Evolutionary conservation across 179 eudicot genomes (phyloP), one percentile per base, ranked within the genome.

Genomic region (Carnegiea gigantea): DNA sequence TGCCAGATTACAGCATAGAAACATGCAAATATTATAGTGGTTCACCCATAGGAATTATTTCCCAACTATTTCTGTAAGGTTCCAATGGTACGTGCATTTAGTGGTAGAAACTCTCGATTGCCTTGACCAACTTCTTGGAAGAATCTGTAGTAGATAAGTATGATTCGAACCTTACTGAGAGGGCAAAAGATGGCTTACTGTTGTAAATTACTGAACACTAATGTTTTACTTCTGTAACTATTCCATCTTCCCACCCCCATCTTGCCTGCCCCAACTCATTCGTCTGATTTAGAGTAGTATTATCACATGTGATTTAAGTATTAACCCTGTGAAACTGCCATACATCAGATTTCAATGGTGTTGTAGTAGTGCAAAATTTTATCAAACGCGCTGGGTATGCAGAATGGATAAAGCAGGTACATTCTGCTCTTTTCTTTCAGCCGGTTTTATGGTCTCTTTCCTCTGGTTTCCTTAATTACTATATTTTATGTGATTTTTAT

Each of bases 341-440:
- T 85, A 76, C 36, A 82, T 85, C 91, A 95, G 99, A 94, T 87
- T 96, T 96, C 86, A 94, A 95, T 59, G 99, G 98, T 70, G 94
- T 83, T 46, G 94, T 90, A 78, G 88, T 94, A 81, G 98, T 96
- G 81, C 97, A 93, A 86, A 96, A 93, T 85, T 89, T 91, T 82
- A 86, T 96, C 68, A 89, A 82, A 12, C 88, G 95, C 75, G 87
- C 92, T 70, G 96, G 97, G 48, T 89, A 92, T 82, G 94, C 86
- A 60, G 91, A 89, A 80, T 96, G 99, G 98, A 91, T 93, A 73
- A 87, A 76, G 84, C 93, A 95, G 98, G 99, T 96, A 49, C 64
- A 13, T 71, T 46, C 59, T 79, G 20, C 11, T 33, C 36, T 33
- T 33, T 43, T 75, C 60, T 26, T 18, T 20, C 36, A 21, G 30